phyloP scores from a whole-genome alignment of 768 basidiomycete genomes.

The Panaeolus papilionaceus region DNA sequence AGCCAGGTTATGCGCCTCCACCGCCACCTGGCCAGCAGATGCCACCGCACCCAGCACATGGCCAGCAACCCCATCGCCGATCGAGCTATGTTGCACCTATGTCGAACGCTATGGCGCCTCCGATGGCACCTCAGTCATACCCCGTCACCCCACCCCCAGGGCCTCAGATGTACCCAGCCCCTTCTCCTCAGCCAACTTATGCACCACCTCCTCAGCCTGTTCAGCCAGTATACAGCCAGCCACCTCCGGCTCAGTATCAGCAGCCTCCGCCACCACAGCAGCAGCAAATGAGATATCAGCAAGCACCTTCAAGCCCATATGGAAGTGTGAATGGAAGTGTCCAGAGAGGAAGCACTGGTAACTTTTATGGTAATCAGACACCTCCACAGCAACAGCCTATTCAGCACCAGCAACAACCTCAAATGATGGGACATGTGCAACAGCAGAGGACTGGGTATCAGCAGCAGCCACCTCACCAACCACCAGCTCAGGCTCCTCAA shows the following conservation, averaged over 20 bases:
- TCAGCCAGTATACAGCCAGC: conserved; percentile 35
- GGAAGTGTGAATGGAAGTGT: conserved; percentile 27
- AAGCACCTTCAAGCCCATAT: conserved; percentile 23
- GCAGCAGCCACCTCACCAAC: conserved; percentile 36
- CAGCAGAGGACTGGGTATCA: conserved; percentile 37
- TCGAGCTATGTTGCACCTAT: conserved; percentile 41
- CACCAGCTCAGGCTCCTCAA: conserved; percentile 34
- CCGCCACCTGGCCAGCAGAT: conserved; percentile 31
- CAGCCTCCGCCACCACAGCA: conserved; percentile 27
- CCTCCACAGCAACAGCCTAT: conserved; percentile 31
- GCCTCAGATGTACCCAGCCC: conserved; percentile 44
- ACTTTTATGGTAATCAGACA: conserved; percentile 40
- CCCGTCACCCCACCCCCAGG: conserved; percentile 42
- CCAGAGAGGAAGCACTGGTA: conserved; percentile 34
- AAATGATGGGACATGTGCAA: conserved; percentile 25
- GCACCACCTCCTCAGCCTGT: conserved; percentile 34
- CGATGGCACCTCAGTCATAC: conserved; percentile 42
- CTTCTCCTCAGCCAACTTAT: conserved; percentile 43
- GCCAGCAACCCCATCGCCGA: conserved; percentile 39
- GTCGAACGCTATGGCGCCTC: conserved; percentile 35
- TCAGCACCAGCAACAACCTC: conserved; percentile 26
- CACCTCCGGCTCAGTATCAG: conserved; percentile 28
- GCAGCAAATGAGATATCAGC: conserved; percentile 32
- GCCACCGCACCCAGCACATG: conserved; percentile 37
- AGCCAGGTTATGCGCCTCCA: conserved; percentile 35